phyloP scores from a whole-genome alignment of 345 rosid species.

The Limnanthes douglasii region DNA sequence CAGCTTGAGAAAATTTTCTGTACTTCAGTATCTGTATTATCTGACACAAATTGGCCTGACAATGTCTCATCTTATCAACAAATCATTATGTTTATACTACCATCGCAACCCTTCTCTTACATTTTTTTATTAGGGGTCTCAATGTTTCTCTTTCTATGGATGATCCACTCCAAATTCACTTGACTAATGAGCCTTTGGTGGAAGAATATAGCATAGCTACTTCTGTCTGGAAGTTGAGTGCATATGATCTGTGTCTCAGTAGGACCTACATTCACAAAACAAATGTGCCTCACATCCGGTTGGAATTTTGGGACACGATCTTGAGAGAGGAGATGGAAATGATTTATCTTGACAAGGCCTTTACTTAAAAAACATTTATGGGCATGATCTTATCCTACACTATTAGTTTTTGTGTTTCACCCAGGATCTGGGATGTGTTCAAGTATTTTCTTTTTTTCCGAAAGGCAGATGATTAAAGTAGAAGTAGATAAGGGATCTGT shows the following conservation, averaged over 20 bases:
- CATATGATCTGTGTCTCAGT: conserved; percentile 65
- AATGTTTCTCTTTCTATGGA: conserved; percentile 74
- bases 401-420: too few species aligned
- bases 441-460: too few species aligned
- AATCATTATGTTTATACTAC: conserved; percentile 64
- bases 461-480: too few species aligned
- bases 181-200: conserved; percentile 71
- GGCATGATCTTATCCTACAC: too few species aligned
- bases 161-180: conserved; percentile 74
- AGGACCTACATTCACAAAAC: conserved; percentile 52
- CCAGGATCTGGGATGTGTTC: too few species aligned
- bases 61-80: conserved; percentile 83
- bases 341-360: conserved; percentile 38
- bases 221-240: conserved; percentile 78
- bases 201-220: conserved; percentile 85
- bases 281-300: conserved; percentile 70
- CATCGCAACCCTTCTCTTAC: conserved; percentile 61
- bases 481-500: too few species aligned
- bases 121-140: conserved; percentile 66
- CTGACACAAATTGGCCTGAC: conserved; percentile 54
- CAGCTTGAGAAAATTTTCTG: too few species aligned
- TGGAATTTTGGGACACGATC: conserved; percentile 59
- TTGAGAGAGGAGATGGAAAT: conserved; percentile 70
- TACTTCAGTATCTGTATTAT: too few species aligned
- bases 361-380: too few species aligned